Evolutionary conservation across 176 grass and related monocot genomes (phyloP).

Genomic region (maize (Zea mays)): Zm-B73-REFERENCE-NAM-5.0 NC_050099.1:108958501-108959000

Average conservation of each 20-base stretch:
- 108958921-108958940: conserved; percentile 38
- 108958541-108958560: conserved; percentile 92
- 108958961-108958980: conserved; percentile 86
- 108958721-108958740: conserved; percentile 23
- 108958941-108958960: conserved; percentile 44
- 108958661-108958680: conserved; percentile 5
- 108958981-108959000: conserved; percentile 63
- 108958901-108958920: conserved; percentile 4
- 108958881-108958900: conserved; percentile 68
- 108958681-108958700: conserved; percentile 15
- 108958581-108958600: conserved; percentile 77
- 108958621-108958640: background rate
- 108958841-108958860: conserved; percentile 89
- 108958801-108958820: conserved; percentile 76
- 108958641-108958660: background rate
- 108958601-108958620: conserved; percentile 92
- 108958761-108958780: conserved; percentile 42
- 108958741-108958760: conserved; percentile 4
- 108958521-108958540: conserved; percentile 65
- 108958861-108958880: conserved; percentile 54
- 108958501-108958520: conserved; percentile 71
- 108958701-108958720: conserved; percentile 20
- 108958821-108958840: conserved; percentile 58
- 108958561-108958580: conserved; percentile 86
- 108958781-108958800: conserved; percentile 1